Base-by-base conservation (phyloP, 331 rosid species). In the Acacia pycnantha region DNA sequence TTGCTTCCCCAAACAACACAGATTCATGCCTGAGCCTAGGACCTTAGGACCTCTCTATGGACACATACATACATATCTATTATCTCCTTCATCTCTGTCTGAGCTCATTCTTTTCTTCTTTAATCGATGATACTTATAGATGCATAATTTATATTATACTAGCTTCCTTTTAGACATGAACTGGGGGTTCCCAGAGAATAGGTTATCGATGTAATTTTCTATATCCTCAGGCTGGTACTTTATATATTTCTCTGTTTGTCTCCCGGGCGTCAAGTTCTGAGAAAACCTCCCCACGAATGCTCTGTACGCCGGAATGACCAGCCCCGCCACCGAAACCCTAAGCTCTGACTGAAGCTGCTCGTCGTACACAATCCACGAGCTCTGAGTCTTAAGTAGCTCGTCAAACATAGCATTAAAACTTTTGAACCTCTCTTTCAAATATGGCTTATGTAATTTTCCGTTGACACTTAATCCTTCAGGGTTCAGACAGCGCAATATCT, bases 311-410 rank as follows among this genome's bases (percentile, higher is more conserved):
- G 97, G 97, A 80, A 92, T 90, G 37, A 94, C 91, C 21, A 92
- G 87, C 3, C 92, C 90, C 3, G 95, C 86, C 24, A 94, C 89
- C 0, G 98, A 94, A 66, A 92, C 94, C 83, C 95, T 84, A 2
- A 94, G 87, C 88, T 94, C 98, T 51, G 97, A 92, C 46, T 86
- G 92, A 79, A 94, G 94, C 67, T 94, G 98, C 43, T 92, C 94
- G 43, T 92, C 97, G 11, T 89, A 78, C 61, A 94, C 93, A 51
- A 94, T 88, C 98, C 98, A 94, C 24, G 88, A 59, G 85, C 90
- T 87, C 77, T 94, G 98, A 16, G 94, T 86, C 84, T 77, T 92
- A 74, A 92, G 97, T 43, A 90, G 88, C 86, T 92, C 98, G 3
- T 92, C 97, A 61, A 94, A 92, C 89, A 84, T 53, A 0, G 90